Conservation (phyloP, 164 flowering plant species). For the Vitis cinerea region DNA sequence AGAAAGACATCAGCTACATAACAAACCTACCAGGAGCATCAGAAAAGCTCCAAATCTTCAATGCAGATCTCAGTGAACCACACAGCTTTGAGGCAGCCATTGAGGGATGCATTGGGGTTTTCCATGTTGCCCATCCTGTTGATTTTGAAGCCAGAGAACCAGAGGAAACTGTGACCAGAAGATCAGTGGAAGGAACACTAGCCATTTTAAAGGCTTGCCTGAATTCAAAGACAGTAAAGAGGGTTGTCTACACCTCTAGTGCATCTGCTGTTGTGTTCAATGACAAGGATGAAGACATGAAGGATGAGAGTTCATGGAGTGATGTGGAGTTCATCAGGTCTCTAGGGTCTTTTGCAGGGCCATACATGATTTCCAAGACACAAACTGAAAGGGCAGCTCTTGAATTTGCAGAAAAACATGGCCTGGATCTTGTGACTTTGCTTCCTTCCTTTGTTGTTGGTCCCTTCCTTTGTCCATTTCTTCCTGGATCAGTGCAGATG, state of each 20-base stretch:
- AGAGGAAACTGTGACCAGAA: slow-evolving; percentile 7
- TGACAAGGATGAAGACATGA: background rate
- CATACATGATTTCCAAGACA: slow-evolving; percentile 38
- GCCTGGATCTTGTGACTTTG: slow-evolving; percentile 37
- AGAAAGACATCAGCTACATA: slow-evolving; percentile 39
- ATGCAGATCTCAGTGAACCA: slow-evolving; percentile 47
- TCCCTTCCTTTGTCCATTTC: slow-evolving; percentile 30
- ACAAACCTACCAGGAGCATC: slow-evolving; percentile 41
- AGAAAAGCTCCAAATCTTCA: slow-evolving; percentile 38
- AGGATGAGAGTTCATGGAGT: slow-evolving; percentile 47
- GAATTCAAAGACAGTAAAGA: slow-evolving; percentile 35
- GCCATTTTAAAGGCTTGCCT: slow-evolving; percentile 32
- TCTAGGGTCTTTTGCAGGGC: background rate
- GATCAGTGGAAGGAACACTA: slow-evolving; percentile 22
- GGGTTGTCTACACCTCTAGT: slow-evolving; percentile 35
- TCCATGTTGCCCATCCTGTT: slow-evolving; percentile 45
- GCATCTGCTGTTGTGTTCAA: slow-evolving; percentile 19
- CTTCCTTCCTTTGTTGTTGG: slow-evolving; percentile 35
- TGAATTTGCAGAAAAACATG: slow-evolving; percentile 37
- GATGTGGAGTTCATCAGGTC: slow-evolving; percentile 28
- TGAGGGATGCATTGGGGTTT: slow-evolving; percentile 47
- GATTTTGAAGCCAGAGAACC: slow-evolving; percentile 26
- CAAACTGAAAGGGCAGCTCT: slow-evolving; percentile 41
- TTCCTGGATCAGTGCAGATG: slow-evolving; percentile 22
- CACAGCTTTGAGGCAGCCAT: slow-evolving; percentile 36